Evolutionary conservation across 306 rosid species (phyloP).

Genomic region (Canavalia gladiata): DNA sequence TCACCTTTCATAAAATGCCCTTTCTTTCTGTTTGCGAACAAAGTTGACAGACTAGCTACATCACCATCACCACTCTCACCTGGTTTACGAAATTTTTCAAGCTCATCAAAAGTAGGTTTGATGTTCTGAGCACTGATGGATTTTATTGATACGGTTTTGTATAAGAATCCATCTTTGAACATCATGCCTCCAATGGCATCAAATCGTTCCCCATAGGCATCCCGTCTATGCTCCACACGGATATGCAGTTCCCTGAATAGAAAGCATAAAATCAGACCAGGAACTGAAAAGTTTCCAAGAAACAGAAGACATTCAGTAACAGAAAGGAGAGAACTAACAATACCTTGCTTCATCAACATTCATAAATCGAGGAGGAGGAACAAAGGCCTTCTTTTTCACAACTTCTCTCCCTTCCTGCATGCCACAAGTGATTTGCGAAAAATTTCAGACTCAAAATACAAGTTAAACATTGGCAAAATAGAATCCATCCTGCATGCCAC

Average conservation of each 20-base stretch:
- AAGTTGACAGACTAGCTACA: constrained; percentile 84
- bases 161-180: constrained; percentile 96
- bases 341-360: constrained; percentile 97
- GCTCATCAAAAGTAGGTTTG: constrained; percentile 94
- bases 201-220: constrained; percentile 88
- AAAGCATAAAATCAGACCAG: constrained; percentile 43
- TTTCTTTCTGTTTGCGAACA: constrained; percentile 91
- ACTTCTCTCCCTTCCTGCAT: constrained; percentile 97
- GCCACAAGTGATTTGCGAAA: constrained; percentile 39
- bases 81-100: constrained; percentile 89
- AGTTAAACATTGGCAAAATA: constrained; percentile 16
- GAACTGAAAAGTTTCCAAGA: constrained; percentile 41
- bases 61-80: constrained; percentile 93
- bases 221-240: constrained; percentile 91
- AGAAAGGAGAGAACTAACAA: constrained; percentile 22
- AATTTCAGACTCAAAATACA: neutral
- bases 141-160: constrained; percentile 89
- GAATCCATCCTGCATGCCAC: constrained; percentile 79
- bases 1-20: constrained; percentile 99
- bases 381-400: constrained; percentile 91
- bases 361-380: constrained; percentile 98
- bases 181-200: constrained; percentile 90
- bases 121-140: constrained; percentile 82
- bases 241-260: constrained; percentile 89
- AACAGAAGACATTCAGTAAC: constrained; percentile 27